Conservation (phyloP, 306 rosid species). For the Macrotyloma uniflorum region DNA sequence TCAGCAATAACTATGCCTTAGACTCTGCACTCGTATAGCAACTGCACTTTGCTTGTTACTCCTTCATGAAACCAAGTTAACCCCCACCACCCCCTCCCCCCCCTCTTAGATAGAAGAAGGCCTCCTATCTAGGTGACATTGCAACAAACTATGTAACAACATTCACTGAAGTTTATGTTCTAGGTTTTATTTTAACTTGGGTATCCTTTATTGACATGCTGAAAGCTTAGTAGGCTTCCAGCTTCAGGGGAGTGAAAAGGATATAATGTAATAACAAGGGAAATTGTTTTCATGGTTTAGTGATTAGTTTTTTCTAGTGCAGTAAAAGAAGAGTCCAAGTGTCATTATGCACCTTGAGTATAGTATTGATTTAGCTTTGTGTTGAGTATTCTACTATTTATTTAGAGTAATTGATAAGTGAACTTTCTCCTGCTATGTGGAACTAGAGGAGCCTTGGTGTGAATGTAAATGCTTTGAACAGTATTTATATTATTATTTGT, state of each 20-base stretch:
- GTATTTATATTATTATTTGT: not conserved
- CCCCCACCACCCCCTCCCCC: too few relatives aligned
- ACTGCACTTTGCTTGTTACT: not conserved
- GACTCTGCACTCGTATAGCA: not conserved
- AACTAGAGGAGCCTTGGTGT: not conserved
- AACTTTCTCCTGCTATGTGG: not conserved
- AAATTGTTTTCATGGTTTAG: not conserved
- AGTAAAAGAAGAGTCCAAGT: not conserved
- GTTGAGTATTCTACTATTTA: not conserved
- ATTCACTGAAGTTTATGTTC: not conserved
- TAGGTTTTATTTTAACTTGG: not conserved
- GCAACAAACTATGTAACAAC: not conserved
- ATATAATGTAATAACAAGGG: not conserved
- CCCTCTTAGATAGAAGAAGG: too few relatives aligned
- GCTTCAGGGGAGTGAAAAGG: not conserved
- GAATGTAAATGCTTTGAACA: not conserved
- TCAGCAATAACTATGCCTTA: not conserved
- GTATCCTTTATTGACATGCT: not conserved
- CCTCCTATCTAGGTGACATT: not conserved
- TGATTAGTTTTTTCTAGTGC: not conserved
- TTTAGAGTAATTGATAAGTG: slow-evolving; percentile 8
- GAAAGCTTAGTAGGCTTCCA: not conserved
- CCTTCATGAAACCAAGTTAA: not conserved
- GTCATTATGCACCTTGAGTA: not conserved
- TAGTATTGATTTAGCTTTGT: not conserved